Evolutionary conservation across 2,329 filamentous ascomycete species (phyloP).

Genomic region (Verticillium tricorpus): DNA sequence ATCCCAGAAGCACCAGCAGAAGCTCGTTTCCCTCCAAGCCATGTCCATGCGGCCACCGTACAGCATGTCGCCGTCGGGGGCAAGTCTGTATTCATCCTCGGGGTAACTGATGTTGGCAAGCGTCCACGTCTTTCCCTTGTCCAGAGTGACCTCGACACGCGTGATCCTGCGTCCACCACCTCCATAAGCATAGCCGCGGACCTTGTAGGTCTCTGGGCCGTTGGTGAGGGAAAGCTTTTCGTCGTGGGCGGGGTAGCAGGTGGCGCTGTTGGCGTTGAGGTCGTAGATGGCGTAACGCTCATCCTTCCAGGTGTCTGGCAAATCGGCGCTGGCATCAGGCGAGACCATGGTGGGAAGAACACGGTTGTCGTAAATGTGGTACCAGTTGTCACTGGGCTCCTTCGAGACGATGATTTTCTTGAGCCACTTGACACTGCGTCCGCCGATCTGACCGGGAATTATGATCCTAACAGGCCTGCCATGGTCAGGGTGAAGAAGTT

Average conservation of each 20-base stretch:
- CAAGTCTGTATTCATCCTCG: conserved; percentile 74
- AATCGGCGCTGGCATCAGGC: conserved; percentile 71
- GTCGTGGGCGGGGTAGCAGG: conserved; percentile 74
- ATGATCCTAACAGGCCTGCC: conserved; percentile 78
- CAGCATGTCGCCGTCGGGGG: conserved; percentile 54
- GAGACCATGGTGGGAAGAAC: conserved; percentile 83
- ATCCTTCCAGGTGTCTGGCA: conserved; percentile 78
- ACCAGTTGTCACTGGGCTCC: conserved; percentile 85
- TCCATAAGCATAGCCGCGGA: conserved; percentile 81
- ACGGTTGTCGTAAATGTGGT: conserved; percentile 90
- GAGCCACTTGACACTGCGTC: conserved; percentile 90
- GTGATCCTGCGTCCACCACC: conserved; percentile 83
- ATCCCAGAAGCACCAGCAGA: conserved; percentile 93
- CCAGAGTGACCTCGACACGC: conserved; percentile 75
- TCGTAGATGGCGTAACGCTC: conserved; percentile 93
- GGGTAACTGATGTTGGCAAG: conserved; percentile 75
- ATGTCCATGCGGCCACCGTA: conserved; percentile 77
- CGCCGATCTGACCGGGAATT: conserved; percentile 88
- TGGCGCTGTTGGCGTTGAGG: conserved; percentile 80
- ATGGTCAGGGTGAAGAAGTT: conserved; percentile 74
- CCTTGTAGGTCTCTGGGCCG: conserved; percentile 46
- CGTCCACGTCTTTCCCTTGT: conserved; percentile 76
- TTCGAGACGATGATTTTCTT: conserved; percentile 75
- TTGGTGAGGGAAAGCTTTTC: conserved; percentile 54
- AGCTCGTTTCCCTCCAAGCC: conserved; percentile 74